Percentiles rank a stretch among this genome's conserved stretches.
Conservation (phyloP, 305 asterid genomes). For the Stenogyne calaminthoides region DNA sequence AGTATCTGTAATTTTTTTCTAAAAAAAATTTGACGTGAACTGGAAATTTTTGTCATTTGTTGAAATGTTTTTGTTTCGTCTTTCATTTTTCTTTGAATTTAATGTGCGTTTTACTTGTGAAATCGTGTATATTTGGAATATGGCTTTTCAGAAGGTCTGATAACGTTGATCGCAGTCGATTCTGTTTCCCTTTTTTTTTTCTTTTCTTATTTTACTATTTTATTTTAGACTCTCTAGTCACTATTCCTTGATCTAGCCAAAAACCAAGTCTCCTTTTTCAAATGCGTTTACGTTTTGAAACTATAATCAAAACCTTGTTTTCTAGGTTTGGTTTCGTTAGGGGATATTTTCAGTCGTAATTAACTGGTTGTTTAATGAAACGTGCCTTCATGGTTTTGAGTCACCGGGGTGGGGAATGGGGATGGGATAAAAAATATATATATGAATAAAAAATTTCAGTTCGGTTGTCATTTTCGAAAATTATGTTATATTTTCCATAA, state of each 20-base stretch:
- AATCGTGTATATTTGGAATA: not conserved
- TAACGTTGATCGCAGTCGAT: not conserved
- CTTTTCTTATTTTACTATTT: too few relatives aligned
- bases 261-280: not conserved
- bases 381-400: too few relatives aligned
- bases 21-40: not conserved
- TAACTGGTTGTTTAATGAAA: too few relatives aligned
- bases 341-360: too few relatives aligned
- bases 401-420: too few relatives aligned
- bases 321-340: too few relatives aligned
- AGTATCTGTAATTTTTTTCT: not conserved
- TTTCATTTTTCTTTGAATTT: not conserved
- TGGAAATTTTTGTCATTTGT: not conserved
- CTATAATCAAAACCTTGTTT: too few relatives aligned
- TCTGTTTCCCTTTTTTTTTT: not conserved
- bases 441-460: too few relatives aligned
- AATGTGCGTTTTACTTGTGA: not conserved
- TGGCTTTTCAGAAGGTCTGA: not conserved
- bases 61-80: not conserved
- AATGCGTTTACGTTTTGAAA: too few relatives aligned
- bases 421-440: too few relatives aligned
- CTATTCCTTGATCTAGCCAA: not conserved
- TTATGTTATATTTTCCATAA: not conserved
- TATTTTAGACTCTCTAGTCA: not conserved
- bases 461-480: not conserved